Evolutionary conservation across 306 rosid species (phyloP).

Genomic region (Castanospermum australe): DNA sequence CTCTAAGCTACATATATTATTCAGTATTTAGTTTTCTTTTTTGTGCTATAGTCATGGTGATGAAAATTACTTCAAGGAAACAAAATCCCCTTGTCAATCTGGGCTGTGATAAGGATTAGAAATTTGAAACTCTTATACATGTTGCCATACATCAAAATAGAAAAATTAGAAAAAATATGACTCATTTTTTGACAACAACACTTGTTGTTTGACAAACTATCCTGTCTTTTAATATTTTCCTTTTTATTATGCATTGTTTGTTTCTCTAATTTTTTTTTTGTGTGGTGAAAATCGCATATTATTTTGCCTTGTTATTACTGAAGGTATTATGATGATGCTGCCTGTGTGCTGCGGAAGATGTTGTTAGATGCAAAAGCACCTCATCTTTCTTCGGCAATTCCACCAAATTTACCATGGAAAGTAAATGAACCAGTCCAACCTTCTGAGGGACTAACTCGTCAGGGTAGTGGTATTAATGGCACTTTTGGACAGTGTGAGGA

Average conservation of each 20-base stretch:
- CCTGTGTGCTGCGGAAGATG: slow-evolving; percentile 96
- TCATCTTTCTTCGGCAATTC: slow-evolving; percentile 90
- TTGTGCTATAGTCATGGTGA: background rate
- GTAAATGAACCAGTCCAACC: slow-evolving; percentile 69
- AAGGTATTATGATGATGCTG: slow-evolving; percentile 97
- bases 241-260: background rate
- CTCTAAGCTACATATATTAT: background rate
- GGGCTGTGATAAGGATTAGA: background rate
- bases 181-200: background rate
- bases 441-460: slow-evolving; percentile 84
- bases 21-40: background rate
- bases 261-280: slow-evolving; percentile 2
- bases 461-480: slow-evolving; percentile 89
- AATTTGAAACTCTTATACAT: background rate
- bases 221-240: background rate
- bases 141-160: background rate
- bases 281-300: slow-evolving; percentile 6
- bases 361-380: slow-evolving; percentile 96
- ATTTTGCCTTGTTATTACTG: slow-evolving; percentile 22
- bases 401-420: slow-evolving; percentile 94
- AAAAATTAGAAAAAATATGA: background rate
- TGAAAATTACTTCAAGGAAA: slow-evolving; percentile 3
- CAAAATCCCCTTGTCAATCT: background rate
- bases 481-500: slow-evolving; percentile 91
- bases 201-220: background rate